Conservation (phyloP, 1,139 yeast species). For the Protomyces pachydermus region DNA sequence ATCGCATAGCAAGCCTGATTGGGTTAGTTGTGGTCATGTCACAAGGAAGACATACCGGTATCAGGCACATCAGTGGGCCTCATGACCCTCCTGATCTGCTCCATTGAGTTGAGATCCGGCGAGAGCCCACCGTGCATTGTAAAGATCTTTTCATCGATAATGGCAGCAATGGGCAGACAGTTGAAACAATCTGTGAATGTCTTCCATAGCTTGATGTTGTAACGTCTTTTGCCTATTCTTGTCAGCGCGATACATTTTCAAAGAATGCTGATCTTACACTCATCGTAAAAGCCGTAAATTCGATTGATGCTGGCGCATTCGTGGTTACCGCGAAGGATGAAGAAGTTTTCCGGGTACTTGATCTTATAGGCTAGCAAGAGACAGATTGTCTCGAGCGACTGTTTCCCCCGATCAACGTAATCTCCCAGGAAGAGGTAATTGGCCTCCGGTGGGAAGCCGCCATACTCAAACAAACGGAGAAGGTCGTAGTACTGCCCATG, state of each 20-base stretch:
- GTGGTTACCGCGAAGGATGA: slow-evolving; percentile 91
- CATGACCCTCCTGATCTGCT: slow-evolving; percentile 96
- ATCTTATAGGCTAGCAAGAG: slow-evolving; percentile 88
- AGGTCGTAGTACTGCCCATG: slow-evolving; percentile 97
- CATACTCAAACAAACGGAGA: slow-evolving; percentile 90
- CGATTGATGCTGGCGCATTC: slow-evolving; percentile 97
- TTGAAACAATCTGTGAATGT: slow-evolving; percentile 97
- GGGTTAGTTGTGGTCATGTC: slow-evolving; percentile 40
- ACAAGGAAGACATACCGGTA: slow-evolving; percentile 30
- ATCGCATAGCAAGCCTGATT: slow-evolving; percentile 77
- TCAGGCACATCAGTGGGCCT: slow-evolving; percentile 99
- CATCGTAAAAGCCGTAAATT: slow-evolving; percentile 95
- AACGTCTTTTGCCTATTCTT: slow-evolving; percentile 62
- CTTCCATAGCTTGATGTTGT: slow-evolving; percentile 95
- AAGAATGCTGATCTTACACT: slow-evolving; percentile 49
- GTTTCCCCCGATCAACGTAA: slow-evolving; percentile 97
- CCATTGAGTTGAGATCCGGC: slow-evolving; percentile 95
- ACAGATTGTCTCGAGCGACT: slow-evolving; percentile 90
- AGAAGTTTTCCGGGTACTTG: slow-evolving; percentile 95
- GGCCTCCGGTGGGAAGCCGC: slow-evolving; percentile 99
- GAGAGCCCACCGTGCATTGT: slow-evolving; percentile 99
- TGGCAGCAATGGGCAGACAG: slow-evolving; percentile 96
- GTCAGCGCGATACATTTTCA: neutral
- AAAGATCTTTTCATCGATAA: slow-evolving; percentile 93
- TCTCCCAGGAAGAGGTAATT: slow-evolving; percentile 92